These are phyloP conservation scores for Agapanthus africanus DNA, from an alignment of 106 monocot genomes.

Conservation along the genomic window DNA sequence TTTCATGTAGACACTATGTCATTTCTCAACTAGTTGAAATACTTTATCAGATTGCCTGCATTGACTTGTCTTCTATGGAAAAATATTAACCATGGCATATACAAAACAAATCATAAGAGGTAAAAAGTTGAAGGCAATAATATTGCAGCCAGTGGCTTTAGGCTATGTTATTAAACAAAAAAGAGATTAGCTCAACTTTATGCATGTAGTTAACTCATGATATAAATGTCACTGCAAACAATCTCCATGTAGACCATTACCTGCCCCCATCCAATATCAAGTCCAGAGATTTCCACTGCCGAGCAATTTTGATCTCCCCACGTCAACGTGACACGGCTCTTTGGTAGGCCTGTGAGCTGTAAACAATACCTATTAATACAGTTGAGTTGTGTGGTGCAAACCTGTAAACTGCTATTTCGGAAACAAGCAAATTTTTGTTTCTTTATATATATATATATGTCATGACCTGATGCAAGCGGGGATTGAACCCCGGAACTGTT, in stretches of 20 bases:
- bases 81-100: background rate
- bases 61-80: background rate
- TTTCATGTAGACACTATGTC: background rate
- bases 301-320: conserved; percentile 61
- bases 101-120: background rate
- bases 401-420: background rate
- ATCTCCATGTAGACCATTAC: conserved; percentile 28
- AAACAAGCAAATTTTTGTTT: no score
- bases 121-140: background rate
- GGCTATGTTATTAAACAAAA: background rate
- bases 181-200: background rate
- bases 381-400: conserved; percentile 3
- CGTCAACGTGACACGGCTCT: conserved; percentile 34
- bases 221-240: background rate
- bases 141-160: background rate
- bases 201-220: background rate
- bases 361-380: conserved; percentile 7
- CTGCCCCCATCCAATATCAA: conserved; percentile 99
- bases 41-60: background rate
- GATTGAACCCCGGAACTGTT: no score
- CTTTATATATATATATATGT: no score
- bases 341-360: conserved; percentile 71
- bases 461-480: no score
- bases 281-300: conserved; percentile 85
- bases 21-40: background rate